A percentile compares a stretch with the other conserved stretches of the same genome.
phyloP scores from a whole-genome alignment of 164 flowering plant genomes.

The Warburgia ugandensis region DNA sequence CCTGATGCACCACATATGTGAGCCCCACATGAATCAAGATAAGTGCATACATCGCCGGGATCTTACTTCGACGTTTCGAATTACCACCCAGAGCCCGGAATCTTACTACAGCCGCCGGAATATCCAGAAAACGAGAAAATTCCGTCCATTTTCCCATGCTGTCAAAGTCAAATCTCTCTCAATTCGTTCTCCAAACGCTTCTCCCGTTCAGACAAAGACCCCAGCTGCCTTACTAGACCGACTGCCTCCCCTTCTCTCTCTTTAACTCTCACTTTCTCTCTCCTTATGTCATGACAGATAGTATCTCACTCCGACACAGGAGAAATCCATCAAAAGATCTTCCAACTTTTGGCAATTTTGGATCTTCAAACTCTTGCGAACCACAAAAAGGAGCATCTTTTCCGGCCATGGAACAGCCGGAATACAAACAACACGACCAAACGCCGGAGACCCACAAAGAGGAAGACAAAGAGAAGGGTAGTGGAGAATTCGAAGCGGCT shows the following conservation, averaged over 20 bases:
- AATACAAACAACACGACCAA: background rate
- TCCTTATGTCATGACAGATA: background rate
- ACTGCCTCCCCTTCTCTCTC: background rate
- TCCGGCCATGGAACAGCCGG: slow-evolving; percentile 28
- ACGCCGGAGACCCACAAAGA: background rate
- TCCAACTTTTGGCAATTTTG: background rate
- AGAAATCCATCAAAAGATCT: background rate
- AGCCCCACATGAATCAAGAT: background rate
- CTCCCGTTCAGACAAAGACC: background rate
- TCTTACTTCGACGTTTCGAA: too few relatives aligned
- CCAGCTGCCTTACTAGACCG: slow-evolving; percentile 4
- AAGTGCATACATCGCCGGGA: too few relatives aligned
- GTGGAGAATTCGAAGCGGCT: slow-evolving; percentile 29
- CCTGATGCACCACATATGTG: too few relatives aligned
- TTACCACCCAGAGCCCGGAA: too few relatives aligned
- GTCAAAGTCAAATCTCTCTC: slow-evolving; percentile 7
- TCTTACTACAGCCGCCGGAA: too few relatives aligned
- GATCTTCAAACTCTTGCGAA: background rate
- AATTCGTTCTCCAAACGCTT: background rate
- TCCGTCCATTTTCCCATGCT: background rate
- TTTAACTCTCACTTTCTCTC: background rate
- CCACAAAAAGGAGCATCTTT: background rate
- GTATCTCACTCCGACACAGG: slow-evolving; percentile 1
- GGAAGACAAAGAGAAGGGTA: background rate
- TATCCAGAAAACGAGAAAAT: too few relatives aligned